Base-by-base conservation (phyloP, 2,329 filamentous ascomycete genomes). In the Colletotrichum trifolii region DNA sequence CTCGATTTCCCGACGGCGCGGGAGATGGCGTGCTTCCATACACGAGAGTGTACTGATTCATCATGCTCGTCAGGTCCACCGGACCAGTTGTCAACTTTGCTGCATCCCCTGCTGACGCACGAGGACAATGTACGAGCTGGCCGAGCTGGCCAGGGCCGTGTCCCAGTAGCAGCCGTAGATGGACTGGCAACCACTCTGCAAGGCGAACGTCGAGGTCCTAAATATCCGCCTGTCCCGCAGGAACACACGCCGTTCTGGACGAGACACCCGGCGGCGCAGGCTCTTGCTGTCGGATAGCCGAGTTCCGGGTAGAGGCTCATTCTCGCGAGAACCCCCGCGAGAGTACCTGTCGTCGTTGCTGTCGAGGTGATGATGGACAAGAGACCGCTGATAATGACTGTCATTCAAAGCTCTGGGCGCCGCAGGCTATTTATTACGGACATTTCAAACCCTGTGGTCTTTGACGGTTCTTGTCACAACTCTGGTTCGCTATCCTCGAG, bases 81-180 rank as follows among this genome's bases (percentile, higher is more conserved):
- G 61, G 61, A 67, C 68, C 70, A 70, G 47, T 62, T 58, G 39
- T 69, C 71, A 25, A 68, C 64, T 17, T 60, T 49, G 17, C 53
- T 66, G 64, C 72, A 73, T 45, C 68, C 60, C 8, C 52, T 58
- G 53, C 69, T 69, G 46, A 74, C 67, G 61, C 71, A 73, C 8
- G 53, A 56, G 4, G 60, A 68, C 43, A 17, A 74, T 62, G 54
- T 73, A 72, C 9, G 67, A 59, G 2, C 71, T 71, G 5, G 71
- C 72, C 46, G 69, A 73, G 53, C 59, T 63, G 4, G 59, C 69
- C 42, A 69, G 67, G 38, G 56, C 65, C 9, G 69, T 64, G 55
- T 68, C 69, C 60, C 72, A 73, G 60, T 69, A 69, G 61, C 72
- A 73, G 38, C 60, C 70, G 58, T 73, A 72, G 58, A 69, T 67